Base-by-base conservation (phyloP, 345 rosid genomes). In the Kernera saxatilis region DNA sequence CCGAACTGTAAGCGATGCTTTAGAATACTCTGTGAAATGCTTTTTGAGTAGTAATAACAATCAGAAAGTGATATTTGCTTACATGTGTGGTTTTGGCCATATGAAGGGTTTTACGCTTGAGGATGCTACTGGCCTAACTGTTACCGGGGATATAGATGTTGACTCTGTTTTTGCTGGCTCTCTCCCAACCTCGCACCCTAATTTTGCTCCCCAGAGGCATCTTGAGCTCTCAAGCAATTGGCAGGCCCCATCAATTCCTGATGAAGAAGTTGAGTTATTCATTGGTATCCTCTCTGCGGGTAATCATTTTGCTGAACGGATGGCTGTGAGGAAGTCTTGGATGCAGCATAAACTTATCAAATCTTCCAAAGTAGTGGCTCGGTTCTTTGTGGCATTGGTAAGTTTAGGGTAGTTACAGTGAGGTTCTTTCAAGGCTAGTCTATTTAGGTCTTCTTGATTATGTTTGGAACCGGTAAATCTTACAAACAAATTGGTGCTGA, bases 251-350 rank as follows among this genome's bases (percentile, higher is more conserved):
- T 79, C 83, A 54, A 53, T 84, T 69, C 77, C 82, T 25, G 77
- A 78, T 57, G 67, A 72, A 7, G 61, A 83, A 29, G 83, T 83
- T 64, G 89, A 87, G 52, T 73, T 89, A 46, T 89, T 89, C 27
- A 79, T 87, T 1, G 96, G 96, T 25, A 67, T 89, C 60, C 96
- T 87, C 39, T 89, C 96, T 25, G 91, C 93, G 0, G 92, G 89
- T 54, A 84, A 87, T 61, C 93, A 87, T 79, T 87, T 89, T 71
- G 77, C 85, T 12, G 91, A 87, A 79, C 80, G 93, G 61, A 89
- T 87, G 96, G 93, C 93, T 2, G 88, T 84, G 73, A 87, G 96
- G 83, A 89, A 82, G 81, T 79, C 93, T 18, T 89, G 96, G 96
- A 85, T 89, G 87, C 93, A 84, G 65, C 84, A 89, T 71, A 74